phyloP scores from a whole-genome alignment of 2,329 filamentous ascomycete species.

The Monosporascus sp. region DNA sequence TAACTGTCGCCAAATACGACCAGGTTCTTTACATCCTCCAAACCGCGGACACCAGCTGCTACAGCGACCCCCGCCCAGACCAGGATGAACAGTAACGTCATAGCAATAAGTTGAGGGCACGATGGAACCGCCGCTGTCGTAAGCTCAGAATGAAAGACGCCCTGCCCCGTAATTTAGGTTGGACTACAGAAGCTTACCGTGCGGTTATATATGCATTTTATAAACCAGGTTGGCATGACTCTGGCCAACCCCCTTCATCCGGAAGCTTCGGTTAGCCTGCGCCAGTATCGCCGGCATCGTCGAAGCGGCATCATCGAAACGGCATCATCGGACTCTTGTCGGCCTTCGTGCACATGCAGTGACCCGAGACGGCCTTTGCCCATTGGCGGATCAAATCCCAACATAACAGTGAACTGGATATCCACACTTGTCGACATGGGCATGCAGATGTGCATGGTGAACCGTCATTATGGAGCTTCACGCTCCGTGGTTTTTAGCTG shows the following conservation, averaged over 20 bases:
- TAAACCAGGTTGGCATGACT: background rate
- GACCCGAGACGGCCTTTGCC: no score
- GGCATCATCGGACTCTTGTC: no score
- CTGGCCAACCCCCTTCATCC: no score
- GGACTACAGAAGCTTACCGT: background rate
- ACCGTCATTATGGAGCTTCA: background rate
- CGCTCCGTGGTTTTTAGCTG: background rate
- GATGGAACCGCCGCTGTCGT: background rate
- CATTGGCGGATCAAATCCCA: background rate
- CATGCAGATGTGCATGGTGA: background rate
- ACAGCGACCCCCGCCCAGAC: conserved; percentile 2
- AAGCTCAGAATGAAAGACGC: background rate
- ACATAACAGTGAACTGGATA: background rate
- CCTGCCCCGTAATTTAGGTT: background rate
- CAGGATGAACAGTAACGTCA: conserved; percentile 1
- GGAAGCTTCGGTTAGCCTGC: no score
- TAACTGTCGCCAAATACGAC: conserved; percentile 73
- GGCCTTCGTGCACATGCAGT: no score
- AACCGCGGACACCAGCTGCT: background rate
- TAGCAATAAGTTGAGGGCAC: background rate
- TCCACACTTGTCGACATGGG: background rate
- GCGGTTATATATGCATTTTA: background rate
- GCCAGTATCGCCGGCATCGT: no score
- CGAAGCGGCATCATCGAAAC: no score
- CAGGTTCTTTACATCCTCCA: conserved; percentile 49